Base-by-base conservation (phyloP, 2,329 filamentous ascomycete genomes). In the Xylaria sp. region DNA sequence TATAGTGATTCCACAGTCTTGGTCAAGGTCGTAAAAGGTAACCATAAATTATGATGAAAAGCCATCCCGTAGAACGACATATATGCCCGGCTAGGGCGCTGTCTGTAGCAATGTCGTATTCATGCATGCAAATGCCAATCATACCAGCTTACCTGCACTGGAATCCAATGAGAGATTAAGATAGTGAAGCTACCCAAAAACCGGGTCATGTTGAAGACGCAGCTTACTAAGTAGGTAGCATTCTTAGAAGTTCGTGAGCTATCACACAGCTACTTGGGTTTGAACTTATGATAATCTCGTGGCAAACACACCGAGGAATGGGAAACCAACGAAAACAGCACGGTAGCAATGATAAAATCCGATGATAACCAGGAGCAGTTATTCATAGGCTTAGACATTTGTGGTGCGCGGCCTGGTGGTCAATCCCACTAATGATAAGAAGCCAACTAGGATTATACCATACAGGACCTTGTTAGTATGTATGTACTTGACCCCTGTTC, bases 401-500 rank as follows among this genome's bases (percentile, higher is more conserved):
- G 46, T 15, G 13, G 45, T 18, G 23, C 45, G 45, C 45, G 45
- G 45, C 45, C 12, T 28, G 12, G 46, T 28, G 12, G 46, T 13
- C 13, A 3, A 28, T 48, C 45, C 23, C 45, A 34, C 28, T 34
- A 34, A n/a, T 13, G 28, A 20, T 53, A 34, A 53, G 18, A 34
- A 34, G 18, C 30, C 23, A 48, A 48, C 45, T 28, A 39, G 34
- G 34, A 39, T 13, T 39, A 39, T 39, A n/a, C 39, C 4, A 23
- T 23, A 46, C 43, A 32, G 36, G 36, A 48, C 45, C 23, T 25
- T 25, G 20, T 28, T 48, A 13, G 23, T 7, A n/a, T n/a, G n/a
- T n/a, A n/a, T n/a, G n/a, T n/a, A n/a, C n/a, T n/a, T 13, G 50
- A 55, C 23, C 52, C 52, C 52, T 55, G 52, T 23, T 36, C 52